Evolutionary conservation across 192 early-diverging fungal species (phyloP).

Genomic region (Gamsiella multidivaricata): DNA sequence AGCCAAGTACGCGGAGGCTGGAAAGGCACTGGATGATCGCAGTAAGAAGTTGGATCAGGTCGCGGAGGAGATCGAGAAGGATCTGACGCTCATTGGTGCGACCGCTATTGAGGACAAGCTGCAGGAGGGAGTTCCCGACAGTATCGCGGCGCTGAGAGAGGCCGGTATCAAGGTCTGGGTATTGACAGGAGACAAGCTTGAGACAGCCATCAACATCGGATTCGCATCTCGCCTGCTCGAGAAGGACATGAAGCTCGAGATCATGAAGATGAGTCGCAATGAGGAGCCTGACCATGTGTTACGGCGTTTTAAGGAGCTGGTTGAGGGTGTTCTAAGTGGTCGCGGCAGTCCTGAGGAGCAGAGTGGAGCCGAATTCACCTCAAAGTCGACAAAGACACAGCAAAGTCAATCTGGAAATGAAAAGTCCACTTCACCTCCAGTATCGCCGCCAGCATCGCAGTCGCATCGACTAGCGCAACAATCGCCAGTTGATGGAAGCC

Average conservation of each 20-base stretch:
- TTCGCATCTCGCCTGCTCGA: constrained; percentile 84
- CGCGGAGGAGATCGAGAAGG: constrained; percentile 82
- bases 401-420: neutral
- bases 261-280: constrained; percentile 55
- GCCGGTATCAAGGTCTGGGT: constrained; percentile 98
- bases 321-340: constrained; percentile 29
- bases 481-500: neutral
- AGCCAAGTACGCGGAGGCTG: constrained; percentile 77
- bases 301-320: constrained; percentile 39
- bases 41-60: constrained; percentile 76
- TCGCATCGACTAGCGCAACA: neutral
- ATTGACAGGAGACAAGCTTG: constrained; percentile 96
- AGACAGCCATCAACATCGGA: constrained; percentile 99
- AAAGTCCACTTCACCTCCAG: neutral
- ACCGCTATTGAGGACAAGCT: constrained; percentile 98
- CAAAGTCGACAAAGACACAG: neutral
- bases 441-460: neutral
- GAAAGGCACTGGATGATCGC: constrained; percentile 75
- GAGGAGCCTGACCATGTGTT: constrained; percentile 27
- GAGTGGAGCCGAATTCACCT: neutral
- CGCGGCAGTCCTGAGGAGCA: constrained; percentile 16
- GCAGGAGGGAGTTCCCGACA: constrained; percentile 95
- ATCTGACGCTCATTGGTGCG: constrained; percentile 88
- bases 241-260: constrained; percentile 77
- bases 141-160: constrained; percentile 81